phyloP scores from a whole-genome alignment of 441 rosid genomes.

The Jatropha multifida region DNA sequence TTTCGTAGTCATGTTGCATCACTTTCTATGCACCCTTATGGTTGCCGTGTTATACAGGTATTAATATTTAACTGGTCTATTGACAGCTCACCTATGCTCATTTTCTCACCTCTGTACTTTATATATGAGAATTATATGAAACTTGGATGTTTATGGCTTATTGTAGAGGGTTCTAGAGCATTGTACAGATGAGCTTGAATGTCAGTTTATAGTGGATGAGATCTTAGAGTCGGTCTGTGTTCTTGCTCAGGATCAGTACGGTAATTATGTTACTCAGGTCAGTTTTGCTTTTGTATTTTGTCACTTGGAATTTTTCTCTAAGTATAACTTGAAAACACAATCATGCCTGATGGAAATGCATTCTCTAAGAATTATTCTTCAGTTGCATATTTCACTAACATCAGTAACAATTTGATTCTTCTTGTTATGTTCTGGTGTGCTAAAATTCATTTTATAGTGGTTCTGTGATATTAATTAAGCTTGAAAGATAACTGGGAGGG shows the following conservation, averaged over 20 bases:
- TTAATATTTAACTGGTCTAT: conserved; percentile 8
- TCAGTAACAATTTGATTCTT: neutral
- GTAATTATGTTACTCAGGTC: conserved; percentile 98
- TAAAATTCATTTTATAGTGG: neutral
- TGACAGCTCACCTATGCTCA: neutral
- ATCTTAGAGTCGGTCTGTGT: conserved; percentile 75
- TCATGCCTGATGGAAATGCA: neutral
- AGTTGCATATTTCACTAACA: neutral
- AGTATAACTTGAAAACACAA: neutral
- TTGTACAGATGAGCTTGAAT: conserved; percentile 70
- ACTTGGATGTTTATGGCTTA: conserved; percentile 27
- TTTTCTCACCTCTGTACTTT: conserved; percentile 1
- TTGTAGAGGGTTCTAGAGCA: conserved; percentile 92
- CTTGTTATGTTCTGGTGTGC: neutral
- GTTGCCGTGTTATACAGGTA: conserved; percentile 98
- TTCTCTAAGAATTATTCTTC: neutral
- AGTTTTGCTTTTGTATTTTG: conserved; percentile 17
- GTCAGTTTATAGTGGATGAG: conserved; percentile 84
- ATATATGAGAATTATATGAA: conserved; percentile 6
- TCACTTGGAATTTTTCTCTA: neutral
- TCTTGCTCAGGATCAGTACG: conserved; percentile 98
- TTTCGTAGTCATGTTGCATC: conserved; percentile 78
- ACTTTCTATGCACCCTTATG: conserved; percentile 94
- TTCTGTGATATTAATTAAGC: neutral
- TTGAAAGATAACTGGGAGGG: neutral